Conservation (phyloP, 1,284 basidiomycete species). For the Moesziomyces globuligerus region DNA sequence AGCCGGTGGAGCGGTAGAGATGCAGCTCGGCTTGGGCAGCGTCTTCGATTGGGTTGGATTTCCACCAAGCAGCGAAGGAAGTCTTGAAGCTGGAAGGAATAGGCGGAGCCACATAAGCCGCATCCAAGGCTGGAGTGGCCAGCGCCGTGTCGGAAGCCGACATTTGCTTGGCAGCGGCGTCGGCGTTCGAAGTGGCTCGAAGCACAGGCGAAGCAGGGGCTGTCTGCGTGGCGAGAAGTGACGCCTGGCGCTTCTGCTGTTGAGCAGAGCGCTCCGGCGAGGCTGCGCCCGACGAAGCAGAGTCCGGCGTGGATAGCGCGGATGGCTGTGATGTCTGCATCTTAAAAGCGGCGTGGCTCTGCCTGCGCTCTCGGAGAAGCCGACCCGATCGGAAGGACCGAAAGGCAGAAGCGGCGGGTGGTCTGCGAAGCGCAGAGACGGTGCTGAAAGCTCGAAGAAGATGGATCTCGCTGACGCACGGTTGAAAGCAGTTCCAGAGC, state of each 20-base stretch:
- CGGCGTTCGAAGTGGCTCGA: neutral
- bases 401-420: neutral
- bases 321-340: slow-evolving; percentile 10
- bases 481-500: neutral
- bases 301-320: slow-evolving; percentile 4
- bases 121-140: neutral
- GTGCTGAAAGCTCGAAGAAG: neutral
- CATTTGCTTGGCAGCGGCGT: slow-evolving; percentile 5
- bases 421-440: neutral
- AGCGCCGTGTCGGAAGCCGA: slow-evolving; percentile 36
- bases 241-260: slow-evolving; percentile 33
- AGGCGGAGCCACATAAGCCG: slow-evolving; percentile 41
- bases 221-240: slow-evolving; percentile 25
- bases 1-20: slow-evolving; percentile 50
- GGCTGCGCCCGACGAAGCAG: slow-evolving; percentile 3
- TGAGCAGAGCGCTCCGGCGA: slow-evolving; percentile 5
- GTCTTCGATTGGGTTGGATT: slow-evolving; percentile 32
- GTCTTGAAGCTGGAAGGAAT: slow-evolving; percentile 53
- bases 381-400: too few species aligned
- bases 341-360: neutral
- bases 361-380: slow-evolving; percentile 1
- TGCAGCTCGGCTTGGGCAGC: slow-evolving; percentile 57
- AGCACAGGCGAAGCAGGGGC: slow-evolving; percentile 22
- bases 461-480: neutral
- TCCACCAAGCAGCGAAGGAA: slow-evolving; percentile 57